Evolutionary conservation across 192 early-diverging fungal genomes (phyloP), one percentile per base, ranked within the genome.

Genomic region (Neocallimastix lanati): DNA sequence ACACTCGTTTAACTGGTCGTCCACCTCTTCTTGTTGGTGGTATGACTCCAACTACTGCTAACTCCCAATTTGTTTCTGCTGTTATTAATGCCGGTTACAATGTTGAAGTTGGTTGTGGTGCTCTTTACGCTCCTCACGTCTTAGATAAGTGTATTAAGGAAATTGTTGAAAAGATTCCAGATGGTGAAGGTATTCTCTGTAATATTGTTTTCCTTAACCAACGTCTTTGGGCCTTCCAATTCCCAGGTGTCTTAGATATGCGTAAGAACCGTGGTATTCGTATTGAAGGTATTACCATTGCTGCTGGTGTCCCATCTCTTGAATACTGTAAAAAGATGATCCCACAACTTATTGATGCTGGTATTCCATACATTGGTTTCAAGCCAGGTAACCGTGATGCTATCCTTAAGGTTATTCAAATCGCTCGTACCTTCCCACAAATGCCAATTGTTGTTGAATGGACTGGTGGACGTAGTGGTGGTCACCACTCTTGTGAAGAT

Each of bases 401-500:
- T 28, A 96, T 97, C 81, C 88, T 92, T 38, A 90, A 93, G 78
- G 91, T 95, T n/a, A 88, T 96, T 80, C 83, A 89, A 21, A 95
- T 98, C 83, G 95, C 95, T 77, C 90, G 91, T 81, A 87, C 88
- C 29, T 88, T 93, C 81, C 91, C 91, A 6, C 89, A 90, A 35
- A 94, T 95, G 87, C 93, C 95, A 9, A 88, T 98, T 77, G 86
- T 96, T 77, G 86, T 96, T 78, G 94, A 98, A 85, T 98, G 96
- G 96, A 98, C 96, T 27, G 95, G 96, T 86, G 96, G 96, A 29
- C 91, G 95, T 80, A 95, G 92, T 37, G 96, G 95, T 82, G 96
- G 96, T 25, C 96, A 98, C 84, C 95, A 98, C 90, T 94, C 93
- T 82, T 97, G 92, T 80, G 96, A 97, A 86, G 95, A 98, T 86